Evolutionary conservation across 1,284 basidiomycete species (phyloP), one percentile per base, ranked within the genome.

Genomic region (Microstroma glucosiphilum): DNA sequence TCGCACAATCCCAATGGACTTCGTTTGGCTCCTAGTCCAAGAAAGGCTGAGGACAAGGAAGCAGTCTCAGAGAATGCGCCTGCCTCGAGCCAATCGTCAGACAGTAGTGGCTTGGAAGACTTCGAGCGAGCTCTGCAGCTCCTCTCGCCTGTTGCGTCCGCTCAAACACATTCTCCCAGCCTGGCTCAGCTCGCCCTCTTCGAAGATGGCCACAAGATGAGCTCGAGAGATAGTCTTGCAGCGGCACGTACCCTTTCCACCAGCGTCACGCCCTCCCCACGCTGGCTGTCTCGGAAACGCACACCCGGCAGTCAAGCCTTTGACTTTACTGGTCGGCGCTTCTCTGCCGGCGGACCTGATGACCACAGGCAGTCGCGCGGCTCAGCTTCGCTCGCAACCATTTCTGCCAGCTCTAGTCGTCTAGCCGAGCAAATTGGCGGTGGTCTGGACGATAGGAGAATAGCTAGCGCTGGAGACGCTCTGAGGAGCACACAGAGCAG

Each of bases 71-170:
- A 37, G 9, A 9, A 37, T 37, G 30, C 30, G 3, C 30, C 30
- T 37, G 30, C 4, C 30, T 37, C 30, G 9, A 37, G 30, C 12
- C 15, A 64, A 60, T 8, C 60, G 60, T 9, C 61, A 26, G 70
- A 70, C 46, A 51, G 66, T 57, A 68, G 64, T 57, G 71, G 71
- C 42, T 62, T 73, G 21, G 62, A 69, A 41, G 66, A 73, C 19
- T 70, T 73, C 68, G 61, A 73, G 57, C 69, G 63, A 43, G 71
- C 71, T 6, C 56, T 73, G 40, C 66, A 71, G 43, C 64, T 73
- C 7, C 68, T 73, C 41, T 70, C 65, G 15, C 71, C 71, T 9
- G 67, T 59, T 19, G 65, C 62, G 56, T 70, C 68, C 48, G 26
- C 43, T 17, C 15, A 64, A 65, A 37, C 63, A 60, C 41, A 61